Conservation (phyloP, 2,329 filamentous ascomycete genomes). For the Fonsecaea pugnacius region DNA sequence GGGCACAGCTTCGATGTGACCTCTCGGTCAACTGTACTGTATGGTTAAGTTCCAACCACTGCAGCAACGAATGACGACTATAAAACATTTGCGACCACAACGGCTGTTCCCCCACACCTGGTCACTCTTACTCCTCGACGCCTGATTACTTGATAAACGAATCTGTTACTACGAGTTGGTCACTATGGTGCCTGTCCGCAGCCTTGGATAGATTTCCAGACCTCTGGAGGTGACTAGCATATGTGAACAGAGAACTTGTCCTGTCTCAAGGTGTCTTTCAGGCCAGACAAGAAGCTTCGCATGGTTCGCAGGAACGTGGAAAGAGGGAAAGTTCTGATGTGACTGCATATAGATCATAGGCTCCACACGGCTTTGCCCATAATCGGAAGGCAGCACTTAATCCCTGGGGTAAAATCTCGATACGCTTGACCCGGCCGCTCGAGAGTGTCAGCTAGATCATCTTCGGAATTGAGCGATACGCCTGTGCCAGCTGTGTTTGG, state of each 20-base stretch:
- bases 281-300: slow-evolving; percentile 50
- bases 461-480: slow-evolving; percentile 23
- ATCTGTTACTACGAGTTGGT: neutral
- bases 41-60: no score
- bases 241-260: slow-evolving; percentile 57
- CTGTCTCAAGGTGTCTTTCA: slow-evolving; percentile 50
- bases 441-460: slow-evolving; percentile 42
- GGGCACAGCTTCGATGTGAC: no score
- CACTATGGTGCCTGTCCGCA: slow-evolving; percentile 8
- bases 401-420: slow-evolving; percentile 40
- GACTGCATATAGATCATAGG: slow-evolving; percentile 48
- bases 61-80: no score
- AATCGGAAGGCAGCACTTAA: slow-evolving; percentile 40
- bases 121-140: no score
- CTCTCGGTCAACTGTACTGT: no score
- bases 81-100: no score
- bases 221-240: slow-evolving; percentile 57
- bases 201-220: slow-evolving; percentile 20
- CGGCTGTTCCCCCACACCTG: no score
- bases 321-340: slow-evolving; percentile 38
- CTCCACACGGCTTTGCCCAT: slow-evolving; percentile 43
- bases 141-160: no score
- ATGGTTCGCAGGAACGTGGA: slow-evolving; percentile 32
- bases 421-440: slow-evolving; percentile 28
- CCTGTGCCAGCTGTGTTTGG: slow-evolving; percentile 15